Evolutionary conservation across 2,329 filamentous ascomycete genomes (phyloP).

Genomic region (Trichophyton rubrum): DNA sequence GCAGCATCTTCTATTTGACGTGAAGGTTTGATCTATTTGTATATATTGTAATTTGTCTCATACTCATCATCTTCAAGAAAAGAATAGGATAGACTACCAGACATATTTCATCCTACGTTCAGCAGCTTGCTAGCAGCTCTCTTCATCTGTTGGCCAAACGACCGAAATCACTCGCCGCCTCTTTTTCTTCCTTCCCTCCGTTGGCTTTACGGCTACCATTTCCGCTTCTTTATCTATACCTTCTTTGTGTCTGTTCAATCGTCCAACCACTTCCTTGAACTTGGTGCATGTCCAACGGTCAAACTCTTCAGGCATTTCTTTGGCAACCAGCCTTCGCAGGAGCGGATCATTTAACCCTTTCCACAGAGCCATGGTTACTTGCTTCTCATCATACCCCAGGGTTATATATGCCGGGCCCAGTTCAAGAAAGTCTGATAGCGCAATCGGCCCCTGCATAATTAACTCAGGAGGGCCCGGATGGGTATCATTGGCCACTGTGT

Average conservation of each 20-base stretch:
- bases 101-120: conserved; percentile 6
- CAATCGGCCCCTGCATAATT: conserved; percentile 15
- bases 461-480: not conserved
- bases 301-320: conserved; percentile 9
- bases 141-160: conserved; percentile 19
- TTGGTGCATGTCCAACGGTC: conserved; percentile 21
- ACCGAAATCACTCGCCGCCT: conserved; percentile 20
- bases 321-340: conserved; percentile 9
- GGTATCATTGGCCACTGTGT: not conserved
- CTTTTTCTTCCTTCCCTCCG: conserved; percentile 12
- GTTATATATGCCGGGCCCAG: conserved; percentile 15
- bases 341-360: conserved; percentile 18
- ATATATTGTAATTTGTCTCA: not conserved
- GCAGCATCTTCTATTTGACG: not conserved
- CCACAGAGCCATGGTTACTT: conserved; percentile 23
- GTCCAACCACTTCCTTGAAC: conserved; percentile 1
- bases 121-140: conserved; percentile 2
- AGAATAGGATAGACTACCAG: not conserved
- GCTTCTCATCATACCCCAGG: conserved; percentile 12
- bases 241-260: not conserved
- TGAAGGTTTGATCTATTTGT: not conserved
- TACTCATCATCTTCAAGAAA: not conserved
- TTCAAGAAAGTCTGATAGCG: conserved; percentile 20
- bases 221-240: not conserved
- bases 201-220: not conserved